phyloP scores from a whole-genome alignment of 352 stramenopile species.

The Globisporangium emineosum region DNA sequence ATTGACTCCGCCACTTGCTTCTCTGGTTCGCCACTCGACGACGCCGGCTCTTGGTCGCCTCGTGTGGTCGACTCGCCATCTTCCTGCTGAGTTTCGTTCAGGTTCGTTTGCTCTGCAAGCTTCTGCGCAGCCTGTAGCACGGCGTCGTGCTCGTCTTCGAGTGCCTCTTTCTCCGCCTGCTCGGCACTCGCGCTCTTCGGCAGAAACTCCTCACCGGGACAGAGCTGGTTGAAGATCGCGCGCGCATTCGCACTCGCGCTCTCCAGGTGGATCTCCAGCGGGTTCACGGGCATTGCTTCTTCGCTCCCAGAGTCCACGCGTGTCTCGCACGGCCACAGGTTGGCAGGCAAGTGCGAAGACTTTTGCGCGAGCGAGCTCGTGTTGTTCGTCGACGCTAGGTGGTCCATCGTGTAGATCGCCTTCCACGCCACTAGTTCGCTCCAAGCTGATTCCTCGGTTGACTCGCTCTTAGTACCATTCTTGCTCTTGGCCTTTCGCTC shows the following conservation, averaged over 20 bases:
- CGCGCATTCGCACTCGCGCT: slow-evolving; percentile 57
- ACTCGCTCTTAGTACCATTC: background rate
- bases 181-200: slow-evolving; percentile 59
- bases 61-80: background rate
- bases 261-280: slow-evolving; percentile 63
- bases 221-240: slow-evolving; percentile 57
- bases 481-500: slow-evolving; percentile 11
- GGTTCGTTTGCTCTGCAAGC: slow-evolving; percentile 21
- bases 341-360: slow-evolving; percentile 30
- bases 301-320: slow-evolving; percentile 11
- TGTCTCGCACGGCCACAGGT: slow-evolving; percentile 53
- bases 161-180: slow-evolving; percentile 46
- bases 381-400: slow-evolving; percentile 25
- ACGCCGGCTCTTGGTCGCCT: background rate
- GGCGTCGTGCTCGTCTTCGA: slow-evolving; percentile 57
- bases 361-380: slow-evolving; percentile 16
- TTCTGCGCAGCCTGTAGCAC: slow-evolving; percentile 62
- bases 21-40: background rate
- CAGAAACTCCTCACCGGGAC: slow-evolving; percentile 54
- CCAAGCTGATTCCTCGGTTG: slow-evolving; percentile 4
- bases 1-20: background rate
- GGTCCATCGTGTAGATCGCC: slow-evolving; percentile 64
- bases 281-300: slow-evolving; percentile 14
- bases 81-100: background rate
- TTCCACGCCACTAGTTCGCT: slow-evolving; percentile 42